A percentile compares a stretch with the other conserved stretches of the same genome.
Evolutionary conservation across 768 basidiomycete species (phyloP).

Genomic region (Lepiota venenata): DNA sequence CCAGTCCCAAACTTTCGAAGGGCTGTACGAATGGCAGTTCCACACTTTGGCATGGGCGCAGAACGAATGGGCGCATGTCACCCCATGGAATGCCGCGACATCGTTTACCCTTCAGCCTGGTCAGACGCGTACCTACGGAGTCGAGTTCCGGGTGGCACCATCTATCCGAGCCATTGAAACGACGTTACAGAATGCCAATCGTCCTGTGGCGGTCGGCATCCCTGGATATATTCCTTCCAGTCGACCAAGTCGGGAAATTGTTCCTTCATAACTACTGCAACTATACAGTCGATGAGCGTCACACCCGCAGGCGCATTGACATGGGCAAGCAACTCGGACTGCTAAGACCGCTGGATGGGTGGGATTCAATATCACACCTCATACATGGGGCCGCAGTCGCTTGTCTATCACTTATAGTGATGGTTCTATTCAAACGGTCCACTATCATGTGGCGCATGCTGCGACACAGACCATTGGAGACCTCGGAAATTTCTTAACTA

Average conservation of each 20-base stretch:
- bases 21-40: slow-evolving; percentile 57
- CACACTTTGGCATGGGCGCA: slow-evolving; percentile 54
- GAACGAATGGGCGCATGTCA: slow-evolving; percentile 48
- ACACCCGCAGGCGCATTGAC: slow-evolving; percentile 43
- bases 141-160: slow-evolving; percentile 46
- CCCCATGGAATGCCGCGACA: slow-evolving; percentile 53
- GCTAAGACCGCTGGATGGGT: slow-evolving; percentile 37
- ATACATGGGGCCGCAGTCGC: slow-evolving; percentile 46
- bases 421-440: slow-evolving; percentile 48
- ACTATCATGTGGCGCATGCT: slow-evolving; percentile 47
- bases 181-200: slow-evolving; percentile 35
- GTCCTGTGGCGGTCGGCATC: slow-evolving; percentile 48
- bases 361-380: slow-evolving; percentile 43
- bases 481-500: slow-evolving; percentile 52
- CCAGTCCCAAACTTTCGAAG: slow-evolving; percentile 60
- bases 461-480: slow-evolving; percentile 43
- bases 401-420: slow-evolving; percentile 48
- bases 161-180: slow-evolving; percentile 49
- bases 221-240: slow-evolving; percentile 51
- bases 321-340: slow-evolving; percentile 42
- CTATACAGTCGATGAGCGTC: slow-evolving; percentile 39
- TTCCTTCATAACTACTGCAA: slow-evolving; percentile 44
- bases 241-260: slow-evolving; percentile 46
- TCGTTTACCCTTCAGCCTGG: slow-evolving; percentile 43
- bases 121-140: slow-evolving; percentile 48